Percentiles rank a stretch among this genome's conserved stretches.
Evolutionary conservation across 805 yeast species (phyloP).

Genomic region (Candida caryicola): DNA sequence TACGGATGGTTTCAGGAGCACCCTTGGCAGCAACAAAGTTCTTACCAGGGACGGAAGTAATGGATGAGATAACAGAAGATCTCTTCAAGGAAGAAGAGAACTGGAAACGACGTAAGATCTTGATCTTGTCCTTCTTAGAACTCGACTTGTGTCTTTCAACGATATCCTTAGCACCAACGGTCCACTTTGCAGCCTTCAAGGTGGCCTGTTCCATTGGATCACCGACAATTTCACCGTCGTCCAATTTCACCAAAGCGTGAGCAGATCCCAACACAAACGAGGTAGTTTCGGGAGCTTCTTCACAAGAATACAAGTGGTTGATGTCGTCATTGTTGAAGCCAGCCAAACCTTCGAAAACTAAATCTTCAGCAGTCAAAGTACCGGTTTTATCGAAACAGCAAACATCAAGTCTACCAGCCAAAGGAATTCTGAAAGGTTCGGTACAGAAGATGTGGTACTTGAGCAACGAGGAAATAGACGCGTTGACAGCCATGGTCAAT

Average conservation of each 20-base stretch:
- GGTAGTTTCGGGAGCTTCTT: conserved; percentile 68
- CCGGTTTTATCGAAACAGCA: conserved; percentile 99
- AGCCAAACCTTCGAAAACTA: conserved; percentile 94
- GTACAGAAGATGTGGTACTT: conserved; percentile 93
- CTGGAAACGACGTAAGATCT: conserved; percentile 90
- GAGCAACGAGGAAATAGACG: conserved; percentile 81
- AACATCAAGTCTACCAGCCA: conserved; percentile 96
- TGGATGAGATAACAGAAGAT: conserved; percentile 77
- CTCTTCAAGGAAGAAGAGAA: conserved; percentile 94
- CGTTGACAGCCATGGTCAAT: conserved; percentile 95
- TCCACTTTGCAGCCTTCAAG: conserved; percentile 82
- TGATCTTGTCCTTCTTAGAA: conserved; percentile 46
- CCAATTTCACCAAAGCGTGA: conserved; percentile 90
- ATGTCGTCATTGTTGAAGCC: conserved; percentile 60
- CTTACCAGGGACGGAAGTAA: conserved; percentile 43
- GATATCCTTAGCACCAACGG: conserved; percentile 70
- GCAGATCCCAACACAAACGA: conserved; percentile 84
- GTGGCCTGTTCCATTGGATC: conserved; percentile 99
- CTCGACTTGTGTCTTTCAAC: conserved; percentile 44
- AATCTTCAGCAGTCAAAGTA: conserved; percentile 94
- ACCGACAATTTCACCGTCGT: conserved; percentile 97
- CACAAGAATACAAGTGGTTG: conserved; percentile 51
- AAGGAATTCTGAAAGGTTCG: conserved; percentile 96
- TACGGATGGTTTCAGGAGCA: conserved; percentile 93
- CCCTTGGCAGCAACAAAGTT: conserved; percentile 88